These are phyloP conservation scores for Leccinum variicolor DNA, from an alignment of 768 basidiomycete species.

Conservation along the genomic window DNA sequence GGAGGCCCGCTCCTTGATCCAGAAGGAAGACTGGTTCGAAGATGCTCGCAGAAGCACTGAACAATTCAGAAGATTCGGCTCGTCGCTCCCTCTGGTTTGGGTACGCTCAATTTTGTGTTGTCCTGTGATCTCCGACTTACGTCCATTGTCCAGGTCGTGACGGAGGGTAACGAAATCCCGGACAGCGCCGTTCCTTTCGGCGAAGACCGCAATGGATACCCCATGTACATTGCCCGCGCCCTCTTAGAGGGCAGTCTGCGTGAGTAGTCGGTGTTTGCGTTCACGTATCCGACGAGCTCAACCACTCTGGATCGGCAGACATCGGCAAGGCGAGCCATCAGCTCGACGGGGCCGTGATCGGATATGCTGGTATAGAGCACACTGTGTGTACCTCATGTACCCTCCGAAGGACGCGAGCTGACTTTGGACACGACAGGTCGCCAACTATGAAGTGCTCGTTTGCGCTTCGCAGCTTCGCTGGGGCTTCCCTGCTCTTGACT, in stretches of 20 bases:
- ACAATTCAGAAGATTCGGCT: conserved; percentile 27
- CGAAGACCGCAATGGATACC: conserved; percentile 27
- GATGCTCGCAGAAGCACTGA: conserved; percentile 29
- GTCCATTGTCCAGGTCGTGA: conserved; percentile 18
- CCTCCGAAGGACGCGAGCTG: neutral
- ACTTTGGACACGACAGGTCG: conserved; percentile 19
- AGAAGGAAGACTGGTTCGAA: conserved; percentile 28
- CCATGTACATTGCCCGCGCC: conserved; percentile 31
- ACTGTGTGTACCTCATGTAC: conserved; percentile 19
- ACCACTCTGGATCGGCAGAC: conserved; percentile 18
- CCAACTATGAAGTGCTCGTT: conserved; percentile 34
- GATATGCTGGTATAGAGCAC: conserved; percentile 33
- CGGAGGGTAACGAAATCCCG: conserved; percentile 27
- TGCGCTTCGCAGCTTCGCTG: conserved; percentile 33
- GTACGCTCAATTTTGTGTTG: conserved; percentile 7
- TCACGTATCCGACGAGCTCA: neutral
- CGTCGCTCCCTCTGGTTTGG: conserved; percentile 31
- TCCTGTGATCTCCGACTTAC: neutral
- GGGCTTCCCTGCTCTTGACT: conserved; percentile 19
- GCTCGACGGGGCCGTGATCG: conserved; percentile 29
- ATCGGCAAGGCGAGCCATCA: conserved; percentile 34
- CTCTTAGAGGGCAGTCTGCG: conserved; percentile 29
- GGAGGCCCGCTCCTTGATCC: conserved; percentile 17
- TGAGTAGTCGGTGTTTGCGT: conserved; percentile 8
- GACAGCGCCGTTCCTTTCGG: conserved; percentile 32